Base-by-base conservation (phyloP, 768 basidiomycete genomes). In the Macrocybe gigantea region DNA sequence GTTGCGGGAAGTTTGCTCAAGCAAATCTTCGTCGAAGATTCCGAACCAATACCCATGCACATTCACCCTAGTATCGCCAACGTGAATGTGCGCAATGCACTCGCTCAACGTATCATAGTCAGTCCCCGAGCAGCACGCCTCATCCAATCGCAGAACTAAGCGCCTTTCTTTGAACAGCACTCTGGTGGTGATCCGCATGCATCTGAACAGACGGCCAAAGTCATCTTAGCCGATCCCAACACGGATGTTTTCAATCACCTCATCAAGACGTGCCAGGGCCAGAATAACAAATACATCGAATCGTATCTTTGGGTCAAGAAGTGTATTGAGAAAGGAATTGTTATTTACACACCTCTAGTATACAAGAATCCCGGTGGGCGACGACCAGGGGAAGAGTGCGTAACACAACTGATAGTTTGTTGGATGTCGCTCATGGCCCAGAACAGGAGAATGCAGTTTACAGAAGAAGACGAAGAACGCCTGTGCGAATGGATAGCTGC, bases 321-420 rank as follows among this genome's bases (percentile, higher is more conserved):
- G 57, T 90, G 88, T 50, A 79, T 89, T 43, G 86, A 88, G 56
- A 82, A 74, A 51, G 78, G 82, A 2, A 57, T 73, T 6, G 68
- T 88, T 15, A 62, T 76, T 37, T 89, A 82, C 54, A 89, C 88
- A 1, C 87, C 86, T 0, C 66, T 87, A 33, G 80, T 88, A 1
- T 89, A 88, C 64, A 89, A 89, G 64, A 90, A 91, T 53, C 86
- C 86, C 6, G 88, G 88, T 10, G 88, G 88, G 4, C 72, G 88
- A 49, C 77, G 86, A 33, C 77, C 87, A 22, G 88, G 88, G 38
- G 86, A 88, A 74, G 87, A 88, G 88, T 88, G 52, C 22, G 22
- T 22, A 22, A 22, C 22, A 22, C 4, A 46, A 82, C 65, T 22
- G n/a, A 47, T 45, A 5, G 34, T 48, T 40, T 45, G 41, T 38